Percentiles rank a stretch among this genome's conserved stretches.
Conservation (phyloP, 2,329 filamentous ascomycete species). For the Anthostomella pinea region DNA sequence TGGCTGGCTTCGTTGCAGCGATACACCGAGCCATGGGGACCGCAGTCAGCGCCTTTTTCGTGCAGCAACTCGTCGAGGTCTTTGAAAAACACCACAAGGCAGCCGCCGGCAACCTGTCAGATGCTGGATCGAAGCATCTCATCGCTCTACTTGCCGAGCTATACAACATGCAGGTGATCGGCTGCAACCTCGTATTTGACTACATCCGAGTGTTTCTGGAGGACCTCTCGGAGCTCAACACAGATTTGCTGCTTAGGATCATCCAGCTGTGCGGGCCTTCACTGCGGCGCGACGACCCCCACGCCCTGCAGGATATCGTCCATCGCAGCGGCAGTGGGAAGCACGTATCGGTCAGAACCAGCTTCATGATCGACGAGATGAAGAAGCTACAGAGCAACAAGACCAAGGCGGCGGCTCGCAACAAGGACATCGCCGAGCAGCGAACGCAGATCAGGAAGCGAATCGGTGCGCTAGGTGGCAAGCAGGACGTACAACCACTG, state of each 20-base stretch:
- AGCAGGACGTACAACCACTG: constrained; percentile 65
- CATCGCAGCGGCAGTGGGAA: constrained; percentile 68
- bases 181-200: constrained; percentile 82
- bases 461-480: constrained; percentile 69
- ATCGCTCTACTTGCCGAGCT: constrained; percentile 80
- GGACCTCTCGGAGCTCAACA: constrained; percentile 78
- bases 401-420: constrained; percentile 69
- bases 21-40: constrained; percentile 83
- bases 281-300: constrained; percentile 83
- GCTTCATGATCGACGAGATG: constrained; percentile 97
- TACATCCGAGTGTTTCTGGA: constrained; percentile 77
- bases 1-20: constrained; percentile 84
- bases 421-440: constrained; percentile 75
- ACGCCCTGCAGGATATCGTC: constrained; percentile 85
- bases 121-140: constrained; percentile 49
- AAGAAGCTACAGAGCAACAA: constrained; percentile 93
- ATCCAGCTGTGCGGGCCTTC: constrained; percentile 80
- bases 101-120: constrained; percentile 34
- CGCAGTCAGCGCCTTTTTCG: constrained; percentile 83
- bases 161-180: constrained; percentile 88
- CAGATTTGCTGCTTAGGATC: constrained; percentile 81
- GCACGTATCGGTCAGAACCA: constrained; percentile 80
- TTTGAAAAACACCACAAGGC: constrained; percentile 65
- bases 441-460: constrained; percentile 86
- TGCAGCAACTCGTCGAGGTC: constrained; percentile 73